Evolutionary conservation across 2,329 filamentous ascomycete genomes (phyloP), one percentile per base, ranked within the genome.

Genomic region (Microdochium nivale): DNA sequence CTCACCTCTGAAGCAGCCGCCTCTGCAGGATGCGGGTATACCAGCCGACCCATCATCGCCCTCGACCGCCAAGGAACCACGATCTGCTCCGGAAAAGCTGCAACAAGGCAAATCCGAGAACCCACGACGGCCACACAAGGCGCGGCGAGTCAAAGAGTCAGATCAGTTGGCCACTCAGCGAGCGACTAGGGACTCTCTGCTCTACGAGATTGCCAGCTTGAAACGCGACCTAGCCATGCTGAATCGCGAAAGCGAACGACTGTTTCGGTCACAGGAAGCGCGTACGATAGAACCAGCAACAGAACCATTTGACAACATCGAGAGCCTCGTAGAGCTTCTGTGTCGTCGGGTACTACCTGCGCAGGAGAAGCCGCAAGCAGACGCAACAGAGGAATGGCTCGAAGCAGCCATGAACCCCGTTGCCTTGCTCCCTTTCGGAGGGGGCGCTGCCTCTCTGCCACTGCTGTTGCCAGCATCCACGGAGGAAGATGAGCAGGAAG

Each of bases 211-310:
- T 2, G 69, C 73, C 35, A 68, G 70, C 44, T 65, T 89, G 1
- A 75, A 80, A 60, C 71, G 70, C 23, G 85, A 89, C 55, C 60
- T 88, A n/a, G 64, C 71, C 9, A 60, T 81, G 4, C 74, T 80
- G 8, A 74, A 74, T 49, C 70, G 69, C n/a, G 84, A 84, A 59
- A 84, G 83, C 50, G 74, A 79, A 47, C 74, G 78, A 19, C 66
- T 83, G 49, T 69, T 74, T 27, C 67, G 74, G 48, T 59, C 66
- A 2, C 69, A 72, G 5, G 68, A 72, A 11, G 61, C 62, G 1
- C 60, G 58, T 43, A 58, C 58, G 30, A 51, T 55, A n/a, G 37
- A 56, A 2, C 56, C 59, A 0, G 56, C 68, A 4, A 63, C 67
- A 2, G 24, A 54, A 4, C 60, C 57, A 1, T 57, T 62, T 0